Evolutionary conservation across 2,329 filamentous ascomycete genomes (phyloP).

Genomic region (Trichoderma atrobrunneum): DNA sequence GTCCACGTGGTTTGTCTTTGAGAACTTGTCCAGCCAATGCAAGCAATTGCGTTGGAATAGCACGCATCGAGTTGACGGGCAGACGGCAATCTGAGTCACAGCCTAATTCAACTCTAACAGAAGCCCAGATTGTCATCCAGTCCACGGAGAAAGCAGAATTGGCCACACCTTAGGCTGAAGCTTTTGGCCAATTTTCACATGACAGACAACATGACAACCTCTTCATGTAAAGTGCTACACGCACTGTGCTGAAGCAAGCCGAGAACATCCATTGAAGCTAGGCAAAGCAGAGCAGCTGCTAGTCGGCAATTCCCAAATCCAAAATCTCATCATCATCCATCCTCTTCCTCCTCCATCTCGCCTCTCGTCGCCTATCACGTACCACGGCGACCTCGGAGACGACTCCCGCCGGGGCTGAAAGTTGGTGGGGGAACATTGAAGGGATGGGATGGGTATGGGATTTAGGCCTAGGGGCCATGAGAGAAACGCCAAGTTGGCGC

Average conservation of each 20-base stretch:
- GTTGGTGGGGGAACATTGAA: background rate
- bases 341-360: background rate
- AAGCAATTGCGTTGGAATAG: background rate
- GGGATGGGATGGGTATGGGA: background rate
- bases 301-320: background rate
- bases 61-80: background rate
- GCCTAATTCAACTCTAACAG: background rate
- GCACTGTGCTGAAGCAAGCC: background rate
- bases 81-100: constrained; percentile 1
- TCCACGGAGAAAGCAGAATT: background rate
- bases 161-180: background rate
- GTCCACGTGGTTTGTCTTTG: background rate
- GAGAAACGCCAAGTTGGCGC: background rate
- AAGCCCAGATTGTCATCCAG: background rate
- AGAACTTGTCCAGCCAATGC: background rate
- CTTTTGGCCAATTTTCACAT: background rate
- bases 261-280: background rate
- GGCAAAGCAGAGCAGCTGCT: background rate
- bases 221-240: background rate
- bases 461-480: background rate
- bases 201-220: background rate
- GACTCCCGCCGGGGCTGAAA: background rate
- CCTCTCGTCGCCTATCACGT: background rate
- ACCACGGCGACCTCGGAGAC: background rate
- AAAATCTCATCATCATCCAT: background rate